Conservation (phyloP, 345 rosid genomes). For the Syzygium aqueum region DNA sequence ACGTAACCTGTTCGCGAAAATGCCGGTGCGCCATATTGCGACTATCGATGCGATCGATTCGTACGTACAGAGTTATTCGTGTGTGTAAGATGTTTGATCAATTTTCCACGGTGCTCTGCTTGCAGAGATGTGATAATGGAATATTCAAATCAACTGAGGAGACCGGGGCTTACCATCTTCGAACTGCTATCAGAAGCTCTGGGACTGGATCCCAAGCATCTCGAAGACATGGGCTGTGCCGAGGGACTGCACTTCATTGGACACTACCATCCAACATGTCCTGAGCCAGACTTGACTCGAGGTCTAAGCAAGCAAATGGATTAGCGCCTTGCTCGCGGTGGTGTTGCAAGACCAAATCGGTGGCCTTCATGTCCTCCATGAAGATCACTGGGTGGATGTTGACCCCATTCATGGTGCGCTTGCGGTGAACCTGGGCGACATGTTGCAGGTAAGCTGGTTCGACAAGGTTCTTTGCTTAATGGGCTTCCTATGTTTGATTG, state of each 20-base stretch:
- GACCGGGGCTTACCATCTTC: slow-evolving; percentile 9
- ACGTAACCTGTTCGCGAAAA: slow-evolving; percentile 11
- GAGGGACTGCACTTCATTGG: not conserved
- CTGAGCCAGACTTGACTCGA: slow-evolving; percentile 17
- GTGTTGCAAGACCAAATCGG: slow-evolving; percentile 4
- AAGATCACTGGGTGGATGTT: slow-evolving; percentile 11
- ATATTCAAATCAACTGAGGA: slow-evolving; percentile 21
- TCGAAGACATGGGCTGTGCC: slow-evolving; percentile 11
- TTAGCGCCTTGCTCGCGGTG: not conserved
- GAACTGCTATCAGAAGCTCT: slow-evolving; percentile 14
- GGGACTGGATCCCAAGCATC: slow-evolving; percentile 7
- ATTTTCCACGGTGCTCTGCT: not conserved
- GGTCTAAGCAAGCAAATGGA: slow-evolving; percentile 14
- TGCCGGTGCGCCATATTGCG: not conserved
- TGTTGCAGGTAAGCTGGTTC: slow-evolving; percentile 5
- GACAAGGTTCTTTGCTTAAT: not conserved
- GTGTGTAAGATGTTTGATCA: too few species aligned
- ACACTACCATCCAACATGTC: slow-evolving; percentile 21
- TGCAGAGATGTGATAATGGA: slow-evolving; percentile 24
- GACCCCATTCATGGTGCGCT: slow-evolving; percentile 6
- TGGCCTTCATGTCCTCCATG: slow-evolving; percentile 14
- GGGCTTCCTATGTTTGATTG: not conserved
- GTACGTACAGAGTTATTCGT: not conserved
- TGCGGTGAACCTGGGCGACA: slow-evolving; percentile 13
- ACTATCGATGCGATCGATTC: not conserved